Base-by-base conservation (phyloP, 257 asterid genomes). In the Solanum appendiculatum region DNA sequence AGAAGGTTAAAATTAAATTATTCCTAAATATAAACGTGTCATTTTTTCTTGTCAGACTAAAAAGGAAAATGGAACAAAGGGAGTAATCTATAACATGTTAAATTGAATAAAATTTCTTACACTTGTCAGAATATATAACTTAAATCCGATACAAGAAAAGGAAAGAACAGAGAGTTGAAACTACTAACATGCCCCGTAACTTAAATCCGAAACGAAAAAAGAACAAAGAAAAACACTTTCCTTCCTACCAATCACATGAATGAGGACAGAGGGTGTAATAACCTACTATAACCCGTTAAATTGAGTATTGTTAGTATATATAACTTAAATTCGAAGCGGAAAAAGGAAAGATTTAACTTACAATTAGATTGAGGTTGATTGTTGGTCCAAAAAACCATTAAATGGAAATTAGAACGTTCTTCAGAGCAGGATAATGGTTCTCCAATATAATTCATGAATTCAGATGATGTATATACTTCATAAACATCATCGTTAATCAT, bases 381-480 rank as follows among this genome's bases (percentile, higher is more conserved):
- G 42, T 81, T 48, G 29, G 31, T 81, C 85, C 85, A 81, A 4
- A 81, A 81, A 48, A 81, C 85, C 85, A 81, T 81, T 51, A 81
- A 81, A 81, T 81, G 85, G 29, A 81, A 81, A 81, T 81, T 81
- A 29, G 85, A 81, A 5, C 85, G 85, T 48, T 81, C 85, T 31
- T 81, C 68, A 16, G 85, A 81, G 27, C 85, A 81, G 8, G 42
- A 81, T 31, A 81, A 31, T 81, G 85, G 40, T 31, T 20, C 7
- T 9, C 85, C 85, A 11, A 81, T 81, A 11, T 81, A 81, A 81
- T 48, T 81, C 85, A 46, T 81, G 85, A 81, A 81, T n/a, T 81
- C 85, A 29, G 68, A 81, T 10, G 85, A 81, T 31, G 85, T 48
- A 81, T 81, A 81, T 10, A 81, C 85, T 81, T 81, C 85, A 31